Evolutionary conservation across 2,329 filamentous ascomycete species (phyloP), one percentile per base, ranked within the genome.

Genomic region (Emergomyces africanus): DNA sequence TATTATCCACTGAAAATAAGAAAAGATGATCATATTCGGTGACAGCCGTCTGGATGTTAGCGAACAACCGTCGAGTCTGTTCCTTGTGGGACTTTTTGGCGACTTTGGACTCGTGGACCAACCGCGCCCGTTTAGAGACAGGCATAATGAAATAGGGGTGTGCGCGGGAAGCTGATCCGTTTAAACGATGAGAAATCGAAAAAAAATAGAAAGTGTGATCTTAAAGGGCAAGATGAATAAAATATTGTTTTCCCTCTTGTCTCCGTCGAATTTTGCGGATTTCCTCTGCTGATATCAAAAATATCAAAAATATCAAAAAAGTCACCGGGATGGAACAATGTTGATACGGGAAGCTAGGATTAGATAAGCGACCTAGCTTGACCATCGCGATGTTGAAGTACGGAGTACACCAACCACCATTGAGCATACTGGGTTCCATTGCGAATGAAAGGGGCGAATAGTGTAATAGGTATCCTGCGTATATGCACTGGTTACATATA

Each of bases 1-100:
- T 96, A 79, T 97, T 96, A 72, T 95, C 89, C 66, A 99, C 86
- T 69, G 83, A 83, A 74, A 99, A 95, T 71, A 96, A 89, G 77
- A 95, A 95, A 77, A 92, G 88, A 80, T 92, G 85, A 75, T 90
- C 83, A 80, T 92, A 96, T 70, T 89, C 79, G 71, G 90, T 87
- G 61, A 95, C 81, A 69, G 85, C 86, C 72, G 91, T 86, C 74
- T 90, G 90, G 64, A 99, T 87, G 74, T 89, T 90, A 75, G 87
- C 80, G 78, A 92, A 96, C 63, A 97, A 86, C 70, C 87, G 86
- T 70, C 91, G 83, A 74, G 91, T 91, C 61, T 85, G 78, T 75
- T 96, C 88, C 79, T 95, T 95, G 76, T 88, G 87, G 63, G 84
- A 86, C 81, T 96, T 97, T 80, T 96, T 96, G 75, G 84, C 79